phyloP scores from a whole-genome alignment of 2,329 filamentous ascomycete species.

The Aspergillus thermomutatus region DNA sequence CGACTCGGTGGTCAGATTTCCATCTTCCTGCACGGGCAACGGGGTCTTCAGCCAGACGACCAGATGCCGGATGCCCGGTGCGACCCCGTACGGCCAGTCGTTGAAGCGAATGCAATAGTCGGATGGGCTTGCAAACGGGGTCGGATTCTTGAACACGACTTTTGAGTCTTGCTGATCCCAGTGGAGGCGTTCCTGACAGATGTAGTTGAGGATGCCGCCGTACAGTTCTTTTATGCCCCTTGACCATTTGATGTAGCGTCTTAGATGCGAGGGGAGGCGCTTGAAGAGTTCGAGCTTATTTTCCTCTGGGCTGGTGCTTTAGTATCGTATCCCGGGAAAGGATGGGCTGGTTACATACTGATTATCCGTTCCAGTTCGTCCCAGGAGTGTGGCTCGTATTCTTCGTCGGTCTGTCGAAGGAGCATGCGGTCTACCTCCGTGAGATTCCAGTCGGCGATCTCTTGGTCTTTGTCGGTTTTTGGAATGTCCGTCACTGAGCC shows the following conservation, averaged over 20 bases:
- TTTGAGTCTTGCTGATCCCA: background rate
- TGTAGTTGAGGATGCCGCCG: background rate
- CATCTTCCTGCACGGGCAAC: background rate
- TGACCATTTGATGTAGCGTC: slow-evolving; percentile 4
- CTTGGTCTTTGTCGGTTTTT: too few relatives aligned
- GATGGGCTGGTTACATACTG: background rate
- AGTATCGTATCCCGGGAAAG: background rate
- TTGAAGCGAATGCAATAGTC: slow-evolving; percentile 5
- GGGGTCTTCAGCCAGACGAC: slow-evolving; percentile 3
- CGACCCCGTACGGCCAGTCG: slow-evolving; percentile 5
- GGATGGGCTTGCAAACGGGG: background rate
- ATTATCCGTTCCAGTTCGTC: background rate
- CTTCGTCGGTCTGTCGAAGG: background rate
- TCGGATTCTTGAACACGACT: background rate
- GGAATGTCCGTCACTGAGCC: too few relatives aligned
- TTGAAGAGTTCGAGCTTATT: background rate
- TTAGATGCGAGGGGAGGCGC: background rate
- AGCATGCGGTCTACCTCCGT: background rate
- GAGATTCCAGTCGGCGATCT: background rate
- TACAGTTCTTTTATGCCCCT: background rate
- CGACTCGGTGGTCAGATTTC: background rate
- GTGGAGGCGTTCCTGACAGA: background rate
- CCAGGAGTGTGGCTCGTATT: background rate
- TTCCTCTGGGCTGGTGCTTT: background rate
- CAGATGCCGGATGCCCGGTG: background rate